Conservation (phyloP, 495 filamentous ascomycete species). For the Xylaria cubensis region DNA sequence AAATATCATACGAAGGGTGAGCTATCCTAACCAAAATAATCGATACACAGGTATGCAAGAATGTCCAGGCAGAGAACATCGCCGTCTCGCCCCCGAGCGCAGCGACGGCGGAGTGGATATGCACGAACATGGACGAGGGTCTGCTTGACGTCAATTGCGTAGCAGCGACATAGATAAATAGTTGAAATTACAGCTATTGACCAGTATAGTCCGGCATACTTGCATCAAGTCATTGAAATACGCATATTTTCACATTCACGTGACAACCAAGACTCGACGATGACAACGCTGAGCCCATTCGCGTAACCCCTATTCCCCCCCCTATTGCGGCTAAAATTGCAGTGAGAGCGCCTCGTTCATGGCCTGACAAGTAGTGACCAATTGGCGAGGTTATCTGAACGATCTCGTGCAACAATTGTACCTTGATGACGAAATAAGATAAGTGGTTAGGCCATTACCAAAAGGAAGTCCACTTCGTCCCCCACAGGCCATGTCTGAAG, state of each 20-base stretch:
- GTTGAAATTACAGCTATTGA: too few relatives aligned
- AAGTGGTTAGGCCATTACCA: not conserved
- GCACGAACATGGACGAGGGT: slow-evolving; percentile 58
- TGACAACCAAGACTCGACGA: too few relatives aligned
- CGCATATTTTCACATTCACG: too few relatives aligned
- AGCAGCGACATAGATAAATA: not conserved
- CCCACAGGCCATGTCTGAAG: not conserved
- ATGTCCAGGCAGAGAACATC: slow-evolving; percentile 58
- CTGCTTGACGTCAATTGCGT: slow-evolving; percentile 53
- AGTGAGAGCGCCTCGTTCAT: not conserved
- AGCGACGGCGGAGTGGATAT: slow-evolving; percentile 54
- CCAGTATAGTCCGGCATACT: too few relatives aligned
- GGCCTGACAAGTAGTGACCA: not conserved
- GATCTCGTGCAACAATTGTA: not conserved
- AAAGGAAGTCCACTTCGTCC: not conserved
- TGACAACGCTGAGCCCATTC: too few relatives aligned
- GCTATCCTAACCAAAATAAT: not conserved
- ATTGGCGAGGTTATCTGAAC: not conserved
- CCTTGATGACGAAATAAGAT: not conserved
- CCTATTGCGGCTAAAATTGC: not conserved
- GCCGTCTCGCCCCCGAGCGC: slow-evolving; percentile 58
- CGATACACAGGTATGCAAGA: slow-evolving; percentile 47
- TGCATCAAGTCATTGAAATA: too few relatives aligned
- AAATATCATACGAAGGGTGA: too few relatives aligned
- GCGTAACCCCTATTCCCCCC: not conserved